These are phyloP conservation scores for Epichloe typhina DNA, from an alignment of 2,329 filamentous ascomycete species.

Conservation along the genomic window DNA sequence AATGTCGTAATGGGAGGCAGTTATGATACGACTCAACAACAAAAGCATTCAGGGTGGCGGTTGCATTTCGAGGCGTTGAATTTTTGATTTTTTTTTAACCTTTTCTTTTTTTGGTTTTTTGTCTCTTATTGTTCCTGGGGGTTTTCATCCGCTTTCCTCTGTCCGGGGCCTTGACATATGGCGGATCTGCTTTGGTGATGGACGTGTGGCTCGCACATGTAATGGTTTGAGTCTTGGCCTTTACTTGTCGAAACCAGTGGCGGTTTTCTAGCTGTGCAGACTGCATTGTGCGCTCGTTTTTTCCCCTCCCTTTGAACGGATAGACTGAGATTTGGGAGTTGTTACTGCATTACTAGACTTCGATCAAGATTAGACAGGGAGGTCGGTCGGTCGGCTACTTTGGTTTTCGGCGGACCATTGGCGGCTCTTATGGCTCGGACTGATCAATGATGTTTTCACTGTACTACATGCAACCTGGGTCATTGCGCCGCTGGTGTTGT, in stretches of 20 bases:
- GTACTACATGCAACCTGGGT: constrained; percentile 7
- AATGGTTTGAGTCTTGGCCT: constrained; percentile 2
- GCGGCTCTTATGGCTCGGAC: constrained; percentile 22
- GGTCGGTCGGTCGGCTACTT: constrained; percentile 15
- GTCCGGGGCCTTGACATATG: constrained; percentile 1
- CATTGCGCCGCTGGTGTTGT: constrained; percentile 6
- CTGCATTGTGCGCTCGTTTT: constrained; percentile 13
- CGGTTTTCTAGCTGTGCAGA: constrained; percentile 17
- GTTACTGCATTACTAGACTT: constrained; percentile 26
- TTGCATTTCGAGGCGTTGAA: constrained; percentile 27
- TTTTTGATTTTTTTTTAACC: constrained; percentile 9
- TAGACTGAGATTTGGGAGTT: constrained; percentile 24
- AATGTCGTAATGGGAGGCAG: not conserved
- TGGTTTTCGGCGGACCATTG: constrained; percentile 16
- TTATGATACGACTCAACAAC: constrained; percentile 5
- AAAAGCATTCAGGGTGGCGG: constrained; percentile 17
- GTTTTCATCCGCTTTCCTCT: constrained; percentile 1
- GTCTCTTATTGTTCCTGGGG: constrained; percentile 4
- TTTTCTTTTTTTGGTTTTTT: constrained; percentile 6
- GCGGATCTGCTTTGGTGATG: constrained; percentile 1
- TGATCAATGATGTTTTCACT: constrained; percentile 22
- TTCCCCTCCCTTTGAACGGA: constrained; percentile 8
- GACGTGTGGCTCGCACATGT: not conserved
- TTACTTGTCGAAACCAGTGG: not conserved
- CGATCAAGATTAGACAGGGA: constrained; percentile 25